phyloP scores from a whole-genome alignment of 2,329 filamentous ascomycete species.

The Clathrospora elynae region DNA sequence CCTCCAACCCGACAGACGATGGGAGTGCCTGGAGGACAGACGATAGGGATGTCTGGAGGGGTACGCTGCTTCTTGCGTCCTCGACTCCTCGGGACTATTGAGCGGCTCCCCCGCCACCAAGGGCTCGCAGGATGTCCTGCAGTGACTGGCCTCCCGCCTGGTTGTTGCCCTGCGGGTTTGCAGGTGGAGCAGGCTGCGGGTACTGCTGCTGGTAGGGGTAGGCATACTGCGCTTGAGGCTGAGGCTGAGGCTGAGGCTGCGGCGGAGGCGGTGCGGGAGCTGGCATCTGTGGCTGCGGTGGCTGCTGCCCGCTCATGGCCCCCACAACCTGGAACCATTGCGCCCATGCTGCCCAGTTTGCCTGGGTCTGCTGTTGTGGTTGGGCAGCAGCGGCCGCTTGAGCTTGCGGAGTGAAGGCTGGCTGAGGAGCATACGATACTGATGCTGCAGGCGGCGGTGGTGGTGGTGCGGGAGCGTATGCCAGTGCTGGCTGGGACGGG shows the following conservation, averaged over 20 bases:
- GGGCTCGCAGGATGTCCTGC: constrained; percentile 40
- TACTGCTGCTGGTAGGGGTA: constrained; percentile 37
- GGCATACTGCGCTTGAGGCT: constrained; percentile 30
- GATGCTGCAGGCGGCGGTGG: constrained; percentile 24
- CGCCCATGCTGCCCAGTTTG: constrained; percentile 36
- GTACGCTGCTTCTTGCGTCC: background rate
- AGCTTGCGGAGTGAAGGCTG: constrained; percentile 20
- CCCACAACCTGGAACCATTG: constrained; percentile 36
- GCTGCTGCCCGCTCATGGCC: constrained; percentile 31
- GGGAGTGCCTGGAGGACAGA: no score
- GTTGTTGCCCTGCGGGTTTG: constrained; percentile 25
- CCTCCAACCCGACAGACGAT: no score
- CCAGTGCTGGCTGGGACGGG: constrained; percentile 24
- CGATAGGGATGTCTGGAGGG: no score
- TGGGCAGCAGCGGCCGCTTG: constrained; percentile 7
- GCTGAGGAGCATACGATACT: constrained; percentile 21
- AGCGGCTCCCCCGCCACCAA: constrained; percentile 30
- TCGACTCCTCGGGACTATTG: background rate
- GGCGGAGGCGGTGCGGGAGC: constrained; percentile 29
- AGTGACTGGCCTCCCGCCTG: constrained; percentile 34
- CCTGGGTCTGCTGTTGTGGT: constrained; percentile 32
- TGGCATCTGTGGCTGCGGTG: constrained; percentile 26
- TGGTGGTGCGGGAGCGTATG: constrained; percentile 20
- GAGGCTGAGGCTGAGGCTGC: constrained; percentile 18
- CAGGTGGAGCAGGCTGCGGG: constrained; percentile 25